Percentiles rank a stretch among this genome's conserved stretches.
Evolutionary conservation across 306 rosid species (phyloP).

Genomic region (Bauhinia variegata): DNA sequence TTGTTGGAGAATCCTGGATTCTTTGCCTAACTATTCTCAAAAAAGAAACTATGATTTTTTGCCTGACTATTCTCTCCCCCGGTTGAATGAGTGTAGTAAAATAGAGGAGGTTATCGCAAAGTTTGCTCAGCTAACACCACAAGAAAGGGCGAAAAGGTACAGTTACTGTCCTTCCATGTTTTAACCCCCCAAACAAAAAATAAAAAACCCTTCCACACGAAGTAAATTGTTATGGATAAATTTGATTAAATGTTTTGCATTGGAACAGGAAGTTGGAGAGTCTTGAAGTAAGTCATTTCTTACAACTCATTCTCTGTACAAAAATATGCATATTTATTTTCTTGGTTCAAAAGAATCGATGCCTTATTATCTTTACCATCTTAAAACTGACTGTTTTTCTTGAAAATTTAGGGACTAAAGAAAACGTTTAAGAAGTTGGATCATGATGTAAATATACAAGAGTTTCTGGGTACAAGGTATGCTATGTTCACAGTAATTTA

Average conservation of each 20-base stretch:
- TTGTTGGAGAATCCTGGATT: neutral
- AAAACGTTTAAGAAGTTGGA: constrained; percentile 84
- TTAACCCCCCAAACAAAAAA: too few relatives aligned
- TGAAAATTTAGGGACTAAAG: constrained; percentile 67
- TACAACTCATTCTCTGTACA: constrained; percentile 12
- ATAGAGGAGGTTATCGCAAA: constrained; percentile 74
- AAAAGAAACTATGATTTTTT: neutral
- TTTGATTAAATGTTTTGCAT: constrained; percentile 34
- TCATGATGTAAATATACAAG: constrained; percentile 80
- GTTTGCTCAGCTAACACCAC: constrained; percentile 79
- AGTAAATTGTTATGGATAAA: neutral
- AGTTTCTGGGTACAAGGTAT: constrained; percentile 72
- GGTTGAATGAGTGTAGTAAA: constrained; percentile 44
- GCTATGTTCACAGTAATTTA: neutral
- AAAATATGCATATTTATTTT: constrained; percentile 3
- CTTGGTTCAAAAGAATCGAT: neutral
- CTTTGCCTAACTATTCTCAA: neutral
- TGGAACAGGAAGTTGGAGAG: constrained; percentile 83
- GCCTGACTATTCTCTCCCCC: constrained; percentile 9
- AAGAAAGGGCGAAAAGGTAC: constrained; percentile 80
- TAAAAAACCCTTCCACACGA: neutral
- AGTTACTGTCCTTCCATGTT: neutral
- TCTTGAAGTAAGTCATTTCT: constrained; percentile 67
- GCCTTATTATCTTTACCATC: constrained; percentile 9
- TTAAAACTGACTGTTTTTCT: constrained; percentile 34